Evolutionary conservation across 352 stramenopile genomes (phyloP), one percentile per base, ranked within the genome.

Genomic region (Globisporangium parvum): DNA sequence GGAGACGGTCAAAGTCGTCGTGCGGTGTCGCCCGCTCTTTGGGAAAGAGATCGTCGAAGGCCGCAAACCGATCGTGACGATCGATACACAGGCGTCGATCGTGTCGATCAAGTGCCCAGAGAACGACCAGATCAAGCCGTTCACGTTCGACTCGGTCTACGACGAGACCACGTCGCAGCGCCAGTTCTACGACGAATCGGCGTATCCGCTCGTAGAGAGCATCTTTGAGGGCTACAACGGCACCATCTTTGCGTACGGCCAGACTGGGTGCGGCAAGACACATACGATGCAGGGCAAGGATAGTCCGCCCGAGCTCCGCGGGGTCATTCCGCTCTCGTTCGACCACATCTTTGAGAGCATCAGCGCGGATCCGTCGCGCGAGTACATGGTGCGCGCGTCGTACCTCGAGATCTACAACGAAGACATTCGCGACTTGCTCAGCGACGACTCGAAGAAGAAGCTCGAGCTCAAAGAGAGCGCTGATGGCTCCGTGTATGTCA

Each of bases 361-460:
- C 52, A 74, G 75, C 41, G 68, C 80, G 21, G 80, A 93, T 41
- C 69, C 69, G 10, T 73, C 63, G 6, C 67, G 70, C 11, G 81
- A 93, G 51, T 91, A 93, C 59, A 92, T 91, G 84, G 80, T 91
- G 8, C 76, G 84, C 50, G 84, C 79, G 37, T 97, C 87, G 47
- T 98, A 97, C 66, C 71, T 98, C 21, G 93, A 98, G 63, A 97
- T 98, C 49, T 98, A 98, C 79, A 98, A 98, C 57, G 93, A 98
- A 55, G 87, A 95, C 53, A 96, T 98, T 49, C 77, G 85, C 21
- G 93, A 98, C 63, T 63, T 98, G 17, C 74, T 98, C 11, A 62
- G 51, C 12, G 80, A 97, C 47, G 75, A 88, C 64, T 46, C 73
- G 21, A 85, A 93, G 67, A 83, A 93, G 61, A 84, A 83, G 66